Base-by-base conservation (phyloP, 495 filamentous ascomycete species). In the Trichoderma asperelloides region DNA sequence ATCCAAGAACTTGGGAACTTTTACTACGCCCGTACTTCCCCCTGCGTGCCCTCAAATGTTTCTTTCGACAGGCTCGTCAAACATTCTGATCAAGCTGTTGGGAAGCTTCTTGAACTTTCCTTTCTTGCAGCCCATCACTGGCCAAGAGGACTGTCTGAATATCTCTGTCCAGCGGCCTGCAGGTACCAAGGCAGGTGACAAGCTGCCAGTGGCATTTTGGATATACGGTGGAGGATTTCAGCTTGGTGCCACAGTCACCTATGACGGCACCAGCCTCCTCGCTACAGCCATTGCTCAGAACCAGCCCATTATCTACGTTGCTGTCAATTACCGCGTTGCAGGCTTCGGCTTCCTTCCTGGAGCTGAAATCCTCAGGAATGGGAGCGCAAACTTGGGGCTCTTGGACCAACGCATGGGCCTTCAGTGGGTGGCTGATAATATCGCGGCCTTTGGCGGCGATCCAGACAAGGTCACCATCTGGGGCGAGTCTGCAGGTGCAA, bases 401-500 rank as follows among this genome's bases (percentile, higher is more conserved):
- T 81, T 89, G 37, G 88, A 91, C 75, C 86, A 91, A 73, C 82
- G 86, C 27, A 79, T 89, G 72, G 86, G 82, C 4, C 80, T 89
- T 21, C 81, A 87, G 69, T 89, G 86, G 82, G 81, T 90, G 0
- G 80, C 84, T 37, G 81, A 85, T 68, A 90, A 91, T 70, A 89
- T 91, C 63, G 81, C 76, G 45, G 82, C 77, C 1, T 92, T 92
- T 66, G 89, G 89, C 62, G 89, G 89, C 40, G 85, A 91, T 71
- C 81, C 87, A 4, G 72, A 76, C 21, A 84, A 82, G 68, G 89
- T 91, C 16, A 90, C 87, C 21, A 88, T 91, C 65, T 90, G 88
- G 84, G 89, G 88, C 49, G 87, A 91, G 71, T 89, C 85, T 2
- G 89, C 89, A 1, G 90, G 90, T 5, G 80, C 86, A 16, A 90